phyloP scores from a whole-genome alignment of 23 red algal species.

The Gracilaria gracilis region DNA sequence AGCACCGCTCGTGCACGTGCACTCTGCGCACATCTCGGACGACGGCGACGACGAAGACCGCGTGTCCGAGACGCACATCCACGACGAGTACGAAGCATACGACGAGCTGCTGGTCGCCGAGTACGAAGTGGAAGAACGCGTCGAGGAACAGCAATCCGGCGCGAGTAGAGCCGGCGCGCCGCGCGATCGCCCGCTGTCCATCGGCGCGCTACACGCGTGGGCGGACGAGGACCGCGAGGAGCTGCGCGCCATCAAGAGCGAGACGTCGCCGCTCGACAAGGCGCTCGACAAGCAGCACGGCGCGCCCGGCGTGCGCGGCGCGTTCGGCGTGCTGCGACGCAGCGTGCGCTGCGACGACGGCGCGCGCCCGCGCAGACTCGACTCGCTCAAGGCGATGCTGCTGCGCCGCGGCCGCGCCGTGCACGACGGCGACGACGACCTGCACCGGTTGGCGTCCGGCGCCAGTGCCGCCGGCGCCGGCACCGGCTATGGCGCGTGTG shows the following conservation, averaged over 20 bases:
- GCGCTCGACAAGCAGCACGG: neutral
- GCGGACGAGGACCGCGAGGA: neutral
- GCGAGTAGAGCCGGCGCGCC: neutral
- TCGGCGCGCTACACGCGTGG: neutral
- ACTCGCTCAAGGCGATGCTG: slow-evolving; percentile 11
- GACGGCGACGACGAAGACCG: neutral
- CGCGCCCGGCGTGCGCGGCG: neutral
- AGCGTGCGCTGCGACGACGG: slow-evolving; percentile 6
- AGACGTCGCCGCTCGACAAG: slow-evolving; percentile 14
- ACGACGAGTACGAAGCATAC: slow-evolving; percentile 58
- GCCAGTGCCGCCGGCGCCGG: neutral
- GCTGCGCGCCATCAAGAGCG: slow-evolving; percentile 16
- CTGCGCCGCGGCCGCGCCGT: neutral
- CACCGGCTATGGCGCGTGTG: neutral
- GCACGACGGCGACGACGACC: neutral
- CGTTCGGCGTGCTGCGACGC: neutral
- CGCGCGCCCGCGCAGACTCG: neutral
- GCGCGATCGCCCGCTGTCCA: neutral
- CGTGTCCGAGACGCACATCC: neutral
- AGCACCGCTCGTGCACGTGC: neutral
- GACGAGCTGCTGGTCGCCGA: slow-evolving; percentile 50
- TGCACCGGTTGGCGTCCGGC: neutral
- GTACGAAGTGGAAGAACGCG: slow-evolving; percentile 51
- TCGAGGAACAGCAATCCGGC: slow-evolving; percentile 58
- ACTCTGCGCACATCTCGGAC: neutral